phyloP scores from a whole-genome alignment of 306 rosid genomes.

The Prunus davidiana region DNA sequence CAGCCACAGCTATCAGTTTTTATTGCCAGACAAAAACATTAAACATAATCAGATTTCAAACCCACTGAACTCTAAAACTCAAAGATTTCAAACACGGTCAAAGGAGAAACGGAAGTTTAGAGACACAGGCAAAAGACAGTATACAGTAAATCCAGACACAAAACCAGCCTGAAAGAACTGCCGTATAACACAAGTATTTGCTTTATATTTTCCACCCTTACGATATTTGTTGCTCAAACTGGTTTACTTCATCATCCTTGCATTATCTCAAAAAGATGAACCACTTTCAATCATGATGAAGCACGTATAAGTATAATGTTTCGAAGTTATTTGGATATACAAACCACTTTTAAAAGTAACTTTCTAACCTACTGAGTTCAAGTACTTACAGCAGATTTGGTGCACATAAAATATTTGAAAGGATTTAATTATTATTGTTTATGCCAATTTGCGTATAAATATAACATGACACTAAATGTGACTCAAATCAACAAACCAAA shows the following conservation, averaged over 20 bases:
- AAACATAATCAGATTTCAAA: constrained; percentile 5
- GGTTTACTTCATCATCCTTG: neutral
- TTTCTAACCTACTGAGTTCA: neutral
- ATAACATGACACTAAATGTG: neutral
- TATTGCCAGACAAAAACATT: constrained; percentile 21
- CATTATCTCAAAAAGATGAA: neutral
- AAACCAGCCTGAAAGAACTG: constrained; percentile 1
- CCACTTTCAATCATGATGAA: neutral
- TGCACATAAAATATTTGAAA: neutral
- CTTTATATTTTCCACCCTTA: neutral
- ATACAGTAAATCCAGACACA: neutral
- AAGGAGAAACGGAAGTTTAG: neutral
- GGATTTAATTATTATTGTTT: neutral
- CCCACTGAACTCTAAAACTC: neutral
- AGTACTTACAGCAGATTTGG: neutral
- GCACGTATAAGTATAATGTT: neutral
- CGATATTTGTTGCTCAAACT: neutral
- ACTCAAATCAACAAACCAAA: neutral
- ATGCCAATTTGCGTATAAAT: neutral
- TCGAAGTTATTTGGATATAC: neutral
- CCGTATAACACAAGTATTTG: neutral
- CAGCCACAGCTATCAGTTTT: constrained; percentile 67
- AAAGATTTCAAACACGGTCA: neutral
- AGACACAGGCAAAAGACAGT: neutral
- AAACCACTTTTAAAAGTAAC: neutral